Base-by-base conservation (phyloP, 2,329 filamentous ascomycete genomes). In the Graphium sp. region DNA sequence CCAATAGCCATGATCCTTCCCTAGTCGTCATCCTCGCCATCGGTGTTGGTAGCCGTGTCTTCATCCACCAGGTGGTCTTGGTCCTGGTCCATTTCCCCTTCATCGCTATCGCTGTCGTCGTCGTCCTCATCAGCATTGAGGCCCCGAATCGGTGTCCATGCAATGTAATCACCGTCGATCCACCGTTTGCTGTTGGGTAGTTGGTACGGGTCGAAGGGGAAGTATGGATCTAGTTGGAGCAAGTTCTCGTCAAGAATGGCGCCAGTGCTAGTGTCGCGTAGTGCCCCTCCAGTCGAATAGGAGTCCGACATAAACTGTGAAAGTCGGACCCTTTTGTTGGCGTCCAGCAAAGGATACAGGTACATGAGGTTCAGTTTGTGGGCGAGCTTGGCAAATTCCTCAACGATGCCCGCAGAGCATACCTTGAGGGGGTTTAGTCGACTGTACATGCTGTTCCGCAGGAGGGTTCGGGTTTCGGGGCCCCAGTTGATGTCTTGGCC, bases 151-250 rank as follows among this genome's bases (percentile, higher is more conserved):
- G 74, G 66, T 37, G 70, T 69, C 80, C 83, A 94, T 28, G 74
- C 62, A 18, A 87, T 65, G 44, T 93, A 94, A 45, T 91, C 78
- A 13, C 69, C 65, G 36, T 84, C 77, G 9, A 98, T 56, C 91
- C 89, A 95, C 34, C 73, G 66, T 50, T 80, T 83, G 49, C 85
- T 94, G 39, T 73, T 61, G 1, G 85, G 85, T 28, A 98, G 59
- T 43, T 87, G 78, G 49, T 95, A 98, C 3, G 91, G 91, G 46
- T 98, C 89, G 44, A 98, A 98, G 1, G 89, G 89, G 44, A 95
- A 98, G 49, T 92, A 94, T 0, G 84, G 80, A 40, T 95, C 85
- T 2, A 98, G 65, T 49, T 93, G 77, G 43, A 87, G 75, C 43
- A 73, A 77, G 36, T 75, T 73, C 39, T 93, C 82, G 33, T 80